A percentile compares a stretch with the other conserved stretches of the same genome.
Evolutionary conservation across 768 basidiomycete species (phyloP).

Genomic region (Amanita polypyramis): DNA sequence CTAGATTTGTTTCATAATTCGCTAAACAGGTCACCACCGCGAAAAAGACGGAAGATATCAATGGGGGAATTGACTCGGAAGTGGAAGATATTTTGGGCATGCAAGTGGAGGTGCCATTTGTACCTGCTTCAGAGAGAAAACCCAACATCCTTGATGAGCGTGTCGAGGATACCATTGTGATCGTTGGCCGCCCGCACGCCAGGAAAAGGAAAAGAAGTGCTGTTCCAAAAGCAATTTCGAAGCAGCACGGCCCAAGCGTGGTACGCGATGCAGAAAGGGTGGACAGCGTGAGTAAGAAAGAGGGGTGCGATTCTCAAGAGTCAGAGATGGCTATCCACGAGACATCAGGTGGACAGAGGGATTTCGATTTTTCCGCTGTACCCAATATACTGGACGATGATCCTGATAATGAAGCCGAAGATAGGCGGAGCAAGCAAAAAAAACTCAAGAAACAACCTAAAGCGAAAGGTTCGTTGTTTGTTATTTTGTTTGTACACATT

Average conservation of each 20-base stretch:
- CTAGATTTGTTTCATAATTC: neutral
- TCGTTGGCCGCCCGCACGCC: conserved; percentile 54
- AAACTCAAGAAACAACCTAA: conserved; percentile 37
- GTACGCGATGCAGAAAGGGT: conserved; percentile 6
- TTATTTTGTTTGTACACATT: neutral
- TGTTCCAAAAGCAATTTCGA: neutral
- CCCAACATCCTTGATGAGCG: conserved; percentile 15
- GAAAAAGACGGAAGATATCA: conserved; percentile 9
- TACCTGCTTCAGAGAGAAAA: conserved; percentile 55
- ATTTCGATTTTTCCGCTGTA: conserved; percentile 59
- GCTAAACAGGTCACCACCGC: conserved; percentile 4
- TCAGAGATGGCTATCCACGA: conserved; percentile 6
- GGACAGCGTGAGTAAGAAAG: conserved; percentile 8
- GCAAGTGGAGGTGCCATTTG: conserved; percentile 67
- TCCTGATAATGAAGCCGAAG: conserved; percentile 27
- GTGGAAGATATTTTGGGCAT: conserved; percentile 21
- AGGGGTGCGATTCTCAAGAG: conserved; percentile 8
- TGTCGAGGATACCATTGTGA: conserved; percentile 56
- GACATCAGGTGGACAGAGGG: conserved; percentile 22
- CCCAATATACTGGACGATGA: conserved; percentile 66
- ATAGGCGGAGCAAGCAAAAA: conserved; percentile 32
- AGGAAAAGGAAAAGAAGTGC: conserved; percentile 55
- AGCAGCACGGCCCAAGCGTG: neutral
- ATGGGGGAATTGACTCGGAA: conserved; percentile 9
- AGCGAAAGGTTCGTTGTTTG: neutral